A percentile compares a stretch with the other conserved stretches of the same genome.
These are phyloP conservation scores for Kokia cookei DNA, from an alignment of 441 rosid genomes.

Conservation along the genomic window DNA sequence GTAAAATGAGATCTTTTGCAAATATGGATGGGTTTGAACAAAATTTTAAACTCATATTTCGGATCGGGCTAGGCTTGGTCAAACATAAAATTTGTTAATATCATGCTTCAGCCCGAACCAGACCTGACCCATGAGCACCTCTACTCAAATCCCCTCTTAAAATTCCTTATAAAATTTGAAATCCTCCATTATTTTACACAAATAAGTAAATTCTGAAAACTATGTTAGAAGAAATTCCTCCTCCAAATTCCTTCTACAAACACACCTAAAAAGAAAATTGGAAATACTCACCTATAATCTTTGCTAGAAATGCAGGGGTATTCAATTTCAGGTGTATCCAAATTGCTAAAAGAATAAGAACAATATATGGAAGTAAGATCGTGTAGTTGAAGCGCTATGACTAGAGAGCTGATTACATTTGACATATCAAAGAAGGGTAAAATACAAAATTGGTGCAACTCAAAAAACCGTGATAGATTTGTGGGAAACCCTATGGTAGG, in stretches of 20 bases:
- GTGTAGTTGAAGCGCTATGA: neutral
- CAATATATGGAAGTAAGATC: neutral
- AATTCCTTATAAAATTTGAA: too few species aligned
- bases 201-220: too few species aligned
- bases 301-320: neutral
- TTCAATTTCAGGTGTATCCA: neutral
- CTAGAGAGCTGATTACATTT: neutral
- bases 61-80: accelerated
- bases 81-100: too few species aligned
- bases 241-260: too few species aligned
- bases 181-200: too few species aligned
- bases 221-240: too few species aligned
- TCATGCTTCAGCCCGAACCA: too few species aligned
- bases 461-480: neutral
- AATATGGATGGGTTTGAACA: too few species aligned
- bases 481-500: neutral
- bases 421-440: neutral
- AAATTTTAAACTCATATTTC: too few species aligned
- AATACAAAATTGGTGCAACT: neutral
- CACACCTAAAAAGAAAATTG: neutral
- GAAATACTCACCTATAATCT: neutral
- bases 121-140: accelerated
- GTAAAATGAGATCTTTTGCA: too few species aligned
- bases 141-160: too few species aligned
- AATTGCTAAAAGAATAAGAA: neutral